Percentiles rank a stretch among this genome's conserved stretches.
phyloP scores from a whole-genome alignment of 345 rosid species.

The Hypericum perforatum region DNA sequence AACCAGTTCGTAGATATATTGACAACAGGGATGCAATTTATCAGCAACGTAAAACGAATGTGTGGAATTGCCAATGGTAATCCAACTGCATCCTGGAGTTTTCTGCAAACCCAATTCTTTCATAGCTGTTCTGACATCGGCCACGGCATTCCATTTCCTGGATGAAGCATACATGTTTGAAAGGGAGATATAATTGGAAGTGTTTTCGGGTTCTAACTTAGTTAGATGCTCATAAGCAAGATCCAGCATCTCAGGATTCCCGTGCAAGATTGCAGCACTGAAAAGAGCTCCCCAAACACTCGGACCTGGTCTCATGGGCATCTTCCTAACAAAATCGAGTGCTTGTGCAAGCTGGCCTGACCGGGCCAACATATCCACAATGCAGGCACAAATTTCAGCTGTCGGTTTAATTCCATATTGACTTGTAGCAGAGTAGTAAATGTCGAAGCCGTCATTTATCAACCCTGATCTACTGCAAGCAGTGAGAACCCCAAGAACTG shows the following conservation, averaged over 20 bases:
- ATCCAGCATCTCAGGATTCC: slow-evolving; percentile 46
- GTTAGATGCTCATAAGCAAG: slow-evolving; percentile 47
- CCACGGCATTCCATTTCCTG: slow-evolving; percentile 50
- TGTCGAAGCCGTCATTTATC: slow-evolving; percentile 38
- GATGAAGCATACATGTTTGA: slow-evolving; percentile 53
- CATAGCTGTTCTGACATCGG: slow-evolving; percentile 52
- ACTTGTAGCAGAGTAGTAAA: slow-evolving; percentile 27
- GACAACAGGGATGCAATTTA: slow-evolving; percentile 36
- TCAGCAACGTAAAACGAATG: slow-evolving; percentile 49
- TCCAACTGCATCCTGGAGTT: slow-evolving; percentile 74
- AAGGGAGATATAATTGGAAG: slow-evolving; percentile 51
- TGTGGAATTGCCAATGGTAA: slow-evolving; percentile 33
- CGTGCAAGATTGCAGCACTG: slow-evolving; percentile 49
- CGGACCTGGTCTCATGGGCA: slow-evolving; percentile 52
- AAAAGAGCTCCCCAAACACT: slow-evolving; percentile 69
- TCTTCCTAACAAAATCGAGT: slow-evolving; percentile 37
- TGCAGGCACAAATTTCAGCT: slow-evolving; percentile 54
- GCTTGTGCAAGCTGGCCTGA: slow-evolving; percentile 47
- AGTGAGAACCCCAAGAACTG: slow-evolving; percentile 48
- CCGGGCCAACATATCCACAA: slow-evolving; percentile 52
- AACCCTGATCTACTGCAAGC: slow-evolving; percentile 55
- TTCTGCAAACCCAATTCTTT: slow-evolving; percentile 45
- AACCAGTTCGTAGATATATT: slow-evolving; percentile 39
- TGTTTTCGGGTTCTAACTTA: slow-evolving; percentile 49
- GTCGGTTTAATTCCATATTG: slow-evolving; percentile 39